phyloP scores from a whole-genome alignment of 768 basidiomycete genomes.

The Suillus weaverae region DNA sequence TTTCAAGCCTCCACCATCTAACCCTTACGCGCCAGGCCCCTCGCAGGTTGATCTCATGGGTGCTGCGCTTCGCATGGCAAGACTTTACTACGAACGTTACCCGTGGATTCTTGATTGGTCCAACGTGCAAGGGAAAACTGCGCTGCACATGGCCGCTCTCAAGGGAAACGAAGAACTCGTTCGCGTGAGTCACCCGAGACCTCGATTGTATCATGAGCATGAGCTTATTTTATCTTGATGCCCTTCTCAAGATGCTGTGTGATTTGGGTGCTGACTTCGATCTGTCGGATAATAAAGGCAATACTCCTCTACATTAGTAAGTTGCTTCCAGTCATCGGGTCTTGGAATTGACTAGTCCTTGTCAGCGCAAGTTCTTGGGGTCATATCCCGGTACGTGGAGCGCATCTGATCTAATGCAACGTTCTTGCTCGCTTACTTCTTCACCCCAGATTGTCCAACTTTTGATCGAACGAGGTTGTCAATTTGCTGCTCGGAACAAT shows the following conservation, averaged over 20 bases:
- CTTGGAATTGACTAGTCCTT: slow-evolving; percentile 12
- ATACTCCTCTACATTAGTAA: slow-evolving; percentile 91
- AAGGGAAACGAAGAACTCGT: slow-evolving; percentile 91
- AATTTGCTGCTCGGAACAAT: slow-evolving; percentile 81
- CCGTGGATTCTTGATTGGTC: slow-evolving; percentile 90
- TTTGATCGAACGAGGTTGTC: slow-evolving; percentile 87
- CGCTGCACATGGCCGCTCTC: slow-evolving; percentile 83
- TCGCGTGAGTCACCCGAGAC: slow-evolving; percentile 51
- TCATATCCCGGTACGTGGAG: slow-evolving; percentile 64
- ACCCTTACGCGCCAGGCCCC: slow-evolving; percentile 47
- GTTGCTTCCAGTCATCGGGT: slow-evolving; percentile 28
- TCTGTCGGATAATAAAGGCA: slow-evolving; percentile 87
- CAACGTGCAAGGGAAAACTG: slow-evolving; percentile 86
- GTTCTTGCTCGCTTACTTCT: slow-evolving; percentile 15
- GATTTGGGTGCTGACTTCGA: slow-evolving; percentile 90
- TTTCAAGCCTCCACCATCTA: slow-evolving; percentile 53
- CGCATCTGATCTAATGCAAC: slow-evolving; percentile 2
- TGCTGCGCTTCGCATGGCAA: slow-evolving; percentile 83
- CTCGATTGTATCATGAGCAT: slow-evolving; percentile 10
- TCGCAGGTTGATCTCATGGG: slow-evolving; percentile 63
- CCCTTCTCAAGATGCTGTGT: slow-evolving; percentile 70
- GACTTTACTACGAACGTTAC: slow-evolving; percentile 83
- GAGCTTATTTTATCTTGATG: slow-evolving; percentile 18
- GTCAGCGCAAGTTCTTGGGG: slow-evolving; percentile 85
- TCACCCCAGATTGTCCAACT: slow-evolving; percentile 68